A percentile compares a stretch with the other conserved stretches of the same genome.
These are phyloP conservation scores for Russula virescens DNA, from an alignment of 768 basidiomycete genomes.

Conservation along the genomic window DNA sequence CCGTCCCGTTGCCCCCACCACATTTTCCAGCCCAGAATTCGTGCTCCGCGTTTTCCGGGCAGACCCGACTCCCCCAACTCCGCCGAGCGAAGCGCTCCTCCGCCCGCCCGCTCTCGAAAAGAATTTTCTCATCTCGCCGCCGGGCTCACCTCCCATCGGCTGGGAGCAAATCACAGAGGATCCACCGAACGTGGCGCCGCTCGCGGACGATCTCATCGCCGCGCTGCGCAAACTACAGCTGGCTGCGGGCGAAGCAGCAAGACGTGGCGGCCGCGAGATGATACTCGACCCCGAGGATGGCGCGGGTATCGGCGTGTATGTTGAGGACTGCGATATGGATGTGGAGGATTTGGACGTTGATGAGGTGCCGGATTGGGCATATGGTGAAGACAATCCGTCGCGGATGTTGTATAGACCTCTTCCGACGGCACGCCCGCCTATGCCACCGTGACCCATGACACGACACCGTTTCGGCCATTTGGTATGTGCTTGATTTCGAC, in stretches of 20 bases:
- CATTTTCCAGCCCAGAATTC: constrained; percentile 39
- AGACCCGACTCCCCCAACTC: constrained; percentile 52
- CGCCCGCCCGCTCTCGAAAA: constrained; percentile 77
- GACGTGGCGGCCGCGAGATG: constrained; percentile 42
- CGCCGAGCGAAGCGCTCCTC: constrained; percentile 34
- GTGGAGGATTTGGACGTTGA: constrained; percentile 31
- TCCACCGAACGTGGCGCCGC: constrained; percentile 74
- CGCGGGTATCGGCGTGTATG: constrained; percentile 70
- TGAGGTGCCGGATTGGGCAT: constrained; percentile 50
- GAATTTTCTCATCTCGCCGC: constrained; percentile 97
- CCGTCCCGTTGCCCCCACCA: not conserved
- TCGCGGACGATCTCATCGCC: constrained; percentile 82
- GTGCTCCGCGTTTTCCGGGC: constrained; percentile 67
- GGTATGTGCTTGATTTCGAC: constrained; percentile 22
- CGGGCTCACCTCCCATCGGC: constrained; percentile 93
- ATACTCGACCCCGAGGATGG: constrained; percentile 64
- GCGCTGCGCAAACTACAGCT: constrained; percentile 71
- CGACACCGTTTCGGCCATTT: constrained; percentile 11
- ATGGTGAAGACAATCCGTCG: constrained; percentile 44
- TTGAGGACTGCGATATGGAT: constrained; percentile 60
- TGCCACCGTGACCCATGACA: constrained; percentile 27
- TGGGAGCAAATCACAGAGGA: constrained; percentile 93
- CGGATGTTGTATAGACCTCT: constrained; percentile 45
- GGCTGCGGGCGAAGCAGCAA: constrained; percentile 29
- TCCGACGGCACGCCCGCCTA: constrained; percentile 55